Evolutionary conservation across 768 basidiomycete species (phyloP).

Genomic region (Tephrocybe rancida): DNA sequence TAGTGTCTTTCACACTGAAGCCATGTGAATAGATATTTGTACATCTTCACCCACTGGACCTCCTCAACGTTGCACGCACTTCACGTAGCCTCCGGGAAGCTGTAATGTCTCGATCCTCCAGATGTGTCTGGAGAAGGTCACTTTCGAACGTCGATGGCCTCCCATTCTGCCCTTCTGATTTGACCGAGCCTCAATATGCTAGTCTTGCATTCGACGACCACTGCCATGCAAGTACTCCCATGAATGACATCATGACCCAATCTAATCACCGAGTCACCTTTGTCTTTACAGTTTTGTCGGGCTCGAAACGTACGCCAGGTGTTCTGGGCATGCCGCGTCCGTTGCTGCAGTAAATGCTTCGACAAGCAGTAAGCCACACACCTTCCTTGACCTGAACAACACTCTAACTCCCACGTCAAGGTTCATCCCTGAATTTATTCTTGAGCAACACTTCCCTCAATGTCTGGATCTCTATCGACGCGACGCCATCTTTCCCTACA

Average conservation of each 20-base stretch:
- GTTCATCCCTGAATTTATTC: slow-evolving; percentile 30
- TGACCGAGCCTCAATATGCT: slow-evolving; percentile 38
- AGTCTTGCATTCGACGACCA: slow-evolving; percentile 34
- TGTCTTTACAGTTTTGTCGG: slow-evolving; percentile 34
- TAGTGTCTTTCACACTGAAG: neutral
- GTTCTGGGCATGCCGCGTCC: slow-evolving; percentile 37
- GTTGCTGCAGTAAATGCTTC: slow-evolving; percentile 38
- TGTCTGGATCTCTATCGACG: slow-evolving; percentile 25
- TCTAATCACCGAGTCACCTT: neutral
- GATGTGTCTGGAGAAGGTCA: slow-evolving; percentile 31
- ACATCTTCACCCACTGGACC: slow-evolving; percentile 36
- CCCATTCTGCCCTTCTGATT: slow-evolving; percentile 37
- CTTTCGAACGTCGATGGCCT: slow-evolving; percentile 26
- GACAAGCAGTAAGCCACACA: slow-evolving; percentile 27
- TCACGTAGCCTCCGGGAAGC: slow-evolving; percentile 35
- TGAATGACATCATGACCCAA: slow-evolving; percentile 1
- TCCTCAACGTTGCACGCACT: slow-evolving; percentile 40
- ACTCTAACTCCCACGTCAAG: slow-evolving; percentile 15
- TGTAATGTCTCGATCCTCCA: slow-evolving; percentile 31
- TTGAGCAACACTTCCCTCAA: slow-evolving; percentile 26
- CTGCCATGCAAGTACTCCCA: slow-evolving; percentile 18
- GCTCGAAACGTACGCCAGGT: slow-evolving; percentile 29
- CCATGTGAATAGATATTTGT: slow-evolving; percentile 32
- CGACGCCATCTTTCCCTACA: slow-evolving; percentile 32
- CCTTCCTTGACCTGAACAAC: neutral